Evolutionary conservation across 768 basidiomycete species (phyloP).

Genomic region (Thelephora ganbajun): DNA sequence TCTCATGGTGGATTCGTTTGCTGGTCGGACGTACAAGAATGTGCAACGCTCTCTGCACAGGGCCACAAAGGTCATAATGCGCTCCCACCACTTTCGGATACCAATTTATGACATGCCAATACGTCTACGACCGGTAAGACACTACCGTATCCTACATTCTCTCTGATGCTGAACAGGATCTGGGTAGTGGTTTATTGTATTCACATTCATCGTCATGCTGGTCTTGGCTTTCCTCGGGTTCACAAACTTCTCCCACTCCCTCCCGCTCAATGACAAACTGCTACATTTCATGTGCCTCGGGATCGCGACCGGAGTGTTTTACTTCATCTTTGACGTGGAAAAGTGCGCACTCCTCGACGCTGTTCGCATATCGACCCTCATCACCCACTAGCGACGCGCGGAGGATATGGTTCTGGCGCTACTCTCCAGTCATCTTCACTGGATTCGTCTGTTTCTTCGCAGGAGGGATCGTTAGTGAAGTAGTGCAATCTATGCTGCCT

Average conservation of each 20-base stretch:
- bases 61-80: constrained; percentile 51
- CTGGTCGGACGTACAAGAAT: constrained; percentile 3
- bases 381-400: constrained; percentile 42
- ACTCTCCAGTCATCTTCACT: constrained; percentile 56
- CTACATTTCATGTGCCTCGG: constrained; percentile 69
- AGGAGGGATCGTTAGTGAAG: constrained; percentile 69
- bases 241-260: constrained; percentile 47
- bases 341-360: constrained; percentile 38
- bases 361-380: not conserved
- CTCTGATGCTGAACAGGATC: not conserved
- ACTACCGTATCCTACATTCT: not conserved
- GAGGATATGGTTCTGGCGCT: constrained; percentile 80
- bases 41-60: constrained; percentile 26
- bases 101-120: constrained; percentile 60
- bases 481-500: constrained; percentile 69
- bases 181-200: constrained; percentile 65
- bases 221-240: constrained; percentile 64
- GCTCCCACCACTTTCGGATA: constrained; percentile 46
- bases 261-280: constrained; percentile 70
- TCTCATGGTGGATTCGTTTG: too few relatives aligned
- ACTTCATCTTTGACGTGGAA: constrained; percentile 79
- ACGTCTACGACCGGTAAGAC: constrained; percentile 52
- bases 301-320: constrained; percentile 67
- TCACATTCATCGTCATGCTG: constrained; percentile 55
- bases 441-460: constrained; percentile 59